phyloP scores from a whole-genome alignment of 371 early-diverging fungal genomes.

The Haplosporangium sp. region DNA sequence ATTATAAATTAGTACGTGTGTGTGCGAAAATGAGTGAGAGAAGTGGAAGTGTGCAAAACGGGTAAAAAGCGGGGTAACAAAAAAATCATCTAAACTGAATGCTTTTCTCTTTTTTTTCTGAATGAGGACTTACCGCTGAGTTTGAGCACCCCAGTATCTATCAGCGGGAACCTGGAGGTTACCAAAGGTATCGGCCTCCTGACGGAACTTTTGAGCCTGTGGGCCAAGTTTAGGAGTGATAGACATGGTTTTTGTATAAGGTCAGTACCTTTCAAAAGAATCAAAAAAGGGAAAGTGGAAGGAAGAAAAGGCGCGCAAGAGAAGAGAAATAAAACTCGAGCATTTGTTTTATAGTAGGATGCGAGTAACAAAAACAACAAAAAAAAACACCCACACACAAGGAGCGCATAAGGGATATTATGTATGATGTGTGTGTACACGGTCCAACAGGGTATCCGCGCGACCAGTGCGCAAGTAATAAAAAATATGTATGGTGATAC shows the following conservation, averaged over 20 bases:
- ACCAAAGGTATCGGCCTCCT: constrained; percentile 95
- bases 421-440: neutral
- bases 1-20: too few relatives aligned
- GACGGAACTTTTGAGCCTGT: constrained; percentile 72
- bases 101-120: too few relatives aligned
- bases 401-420: neutral
- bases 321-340: too few relatives aligned
- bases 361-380: neutral
- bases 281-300: neutral
- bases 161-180: constrained; percentile 93
- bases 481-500: neutral
- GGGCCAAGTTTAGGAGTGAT: constrained; percentile 21
- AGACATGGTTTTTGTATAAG: constrained; percentile 9
- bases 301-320: neutral
- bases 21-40: too few relatives aligned
- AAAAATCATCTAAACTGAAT: neutral
- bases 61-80: constrained; percentile 29
- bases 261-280: neutral
- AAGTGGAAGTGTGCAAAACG: neutral
- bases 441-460: constrained; percentile 3
- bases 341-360: neutral
- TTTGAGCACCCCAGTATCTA: constrained; percentile 97
- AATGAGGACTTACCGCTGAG: constrained; percentile 79
- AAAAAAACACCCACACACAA: neutral
- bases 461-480: constrained; percentile 2